A percentile compares a stretch with the other conserved stretches of the same genome.
Evolutionary conservation across 371 early-diverging fungal genomes (phyloP).

Genomic region (Batkoa obscura): DNA sequence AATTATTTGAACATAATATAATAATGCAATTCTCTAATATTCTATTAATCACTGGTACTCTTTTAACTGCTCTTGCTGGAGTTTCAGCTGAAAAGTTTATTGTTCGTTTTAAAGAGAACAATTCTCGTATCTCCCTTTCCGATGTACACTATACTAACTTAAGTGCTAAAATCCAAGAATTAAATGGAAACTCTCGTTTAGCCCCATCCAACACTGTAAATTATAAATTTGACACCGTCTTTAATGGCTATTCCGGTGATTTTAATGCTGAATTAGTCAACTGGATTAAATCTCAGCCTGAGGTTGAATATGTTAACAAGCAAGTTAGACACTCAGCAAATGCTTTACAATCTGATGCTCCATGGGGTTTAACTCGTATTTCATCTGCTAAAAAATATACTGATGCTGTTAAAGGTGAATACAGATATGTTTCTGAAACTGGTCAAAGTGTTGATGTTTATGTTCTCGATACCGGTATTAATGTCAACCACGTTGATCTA

Average conservation of each 20-base stretch:
- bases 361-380: constrained; percentile 37
- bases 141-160: neutral
- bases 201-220: neutral
- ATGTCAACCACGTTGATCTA: constrained; percentile 40
- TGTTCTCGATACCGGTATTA: constrained; percentile 55
- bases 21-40: too few species aligned
- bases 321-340: constrained; percentile 20
- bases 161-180: neutral
- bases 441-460: constrained; percentile 41
- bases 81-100: too few species aligned
- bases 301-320: constrained; percentile 29
- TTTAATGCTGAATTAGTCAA: neutral
- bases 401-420: constrained; percentile 24
- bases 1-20: too few species aligned
- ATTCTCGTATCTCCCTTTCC: neutral
- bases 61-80: too few species aligned
- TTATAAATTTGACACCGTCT: neutral
- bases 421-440: constrained; percentile 13
- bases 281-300: constrained; percentile 10
- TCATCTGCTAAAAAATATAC: constrained; percentile 20
- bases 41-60: too few species aligned
- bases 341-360: constrained; percentile 11
- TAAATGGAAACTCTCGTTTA: neutral
- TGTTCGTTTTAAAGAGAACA: neutral
- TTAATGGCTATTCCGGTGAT: neutral